Evolutionary conservation across 1,284 basidiomycete species (phyloP), one percentile per base, ranked within the genome.

Genomic region (Vanrija humicola): DNA sequence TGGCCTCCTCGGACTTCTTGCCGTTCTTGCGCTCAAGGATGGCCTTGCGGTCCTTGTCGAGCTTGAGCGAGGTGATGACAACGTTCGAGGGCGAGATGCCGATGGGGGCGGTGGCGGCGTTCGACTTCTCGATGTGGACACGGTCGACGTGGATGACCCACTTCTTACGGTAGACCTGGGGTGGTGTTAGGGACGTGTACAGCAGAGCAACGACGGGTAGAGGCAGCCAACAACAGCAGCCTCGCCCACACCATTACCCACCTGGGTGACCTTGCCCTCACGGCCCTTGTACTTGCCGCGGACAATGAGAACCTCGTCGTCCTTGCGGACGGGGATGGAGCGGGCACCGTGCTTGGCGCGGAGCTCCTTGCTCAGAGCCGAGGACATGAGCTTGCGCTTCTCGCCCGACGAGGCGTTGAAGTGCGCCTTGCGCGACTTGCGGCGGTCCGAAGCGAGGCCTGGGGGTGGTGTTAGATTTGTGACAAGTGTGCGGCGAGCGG

Each of bases 111-210:
- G 93, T 88, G 62, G 93, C 88, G 67, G 96, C 96, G 78, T 96
- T 97, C 67, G 90, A 90, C 82, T 98, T 98, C 83, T 99, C 96
- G 66, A 94, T 86, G 76, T 89, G 87, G 61, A 99, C 93, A 77
- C 94, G 90, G 80, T 98, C 96, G 74, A 99, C 89, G 82, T 98
- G 89, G 79, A 98, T 89, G 57, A 98, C 91, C 90, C 91, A 98
- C 81, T 97, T 97, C 88, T 98, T 97, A 78, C 95, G 89, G 86
- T 97, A 97, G 63, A 98, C 94, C 80, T 93, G 86, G 43, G 84
- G 88, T 8, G 12, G 38, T 29, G 43, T 29, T 40, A 48, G 46
- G 46, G 47, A 8, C 12, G 34, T 34, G 7, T 12, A 34, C 34
- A 10, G 14, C 34, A 14, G 1, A 12, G 2, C 14, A 10, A 38